Evolutionary conservation across 306 rosid species (phyloP).

Genomic region (Lathyrus aphaca): DNA sequence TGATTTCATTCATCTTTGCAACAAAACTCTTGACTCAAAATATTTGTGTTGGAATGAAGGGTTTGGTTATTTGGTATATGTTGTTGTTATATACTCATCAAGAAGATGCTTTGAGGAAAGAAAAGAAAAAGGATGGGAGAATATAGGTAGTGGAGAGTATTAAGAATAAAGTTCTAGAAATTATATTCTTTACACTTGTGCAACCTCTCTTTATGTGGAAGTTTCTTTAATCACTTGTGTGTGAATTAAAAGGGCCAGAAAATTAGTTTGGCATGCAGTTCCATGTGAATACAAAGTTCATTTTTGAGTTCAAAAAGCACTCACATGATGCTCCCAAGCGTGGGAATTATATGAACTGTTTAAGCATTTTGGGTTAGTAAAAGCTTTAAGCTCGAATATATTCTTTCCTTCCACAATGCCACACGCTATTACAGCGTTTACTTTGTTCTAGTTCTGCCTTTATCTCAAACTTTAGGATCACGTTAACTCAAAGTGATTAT

Average conservation of each 20-base stretch:
- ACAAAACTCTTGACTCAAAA: slow-evolving; percentile 22
- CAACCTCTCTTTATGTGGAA: slow-evolving; percentile 2
- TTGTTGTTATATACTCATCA: background rate
- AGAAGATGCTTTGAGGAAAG: background rate
- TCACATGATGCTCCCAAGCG: slow-evolving; percentile 16
- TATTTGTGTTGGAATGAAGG: slow-evolving; percentile 29
- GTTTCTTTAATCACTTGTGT: slow-evolving; percentile 3
- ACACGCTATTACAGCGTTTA: slow-evolving; percentile 9
- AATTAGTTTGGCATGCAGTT: slow-evolving; percentile 12
- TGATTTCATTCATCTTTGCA: slow-evolving; percentile 58
- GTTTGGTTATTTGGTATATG: slow-evolving; percentile 4
- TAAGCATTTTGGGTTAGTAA: slow-evolving; percentile 26
- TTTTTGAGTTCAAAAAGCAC: slow-evolving; percentile 14
- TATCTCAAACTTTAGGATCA: background rate
- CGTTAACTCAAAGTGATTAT: slow-evolving; percentile 1
- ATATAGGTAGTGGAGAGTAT: slow-evolving; percentile 41
- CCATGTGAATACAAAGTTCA: slow-evolving; percentile 33
- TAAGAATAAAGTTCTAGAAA: slow-evolving; percentile 46
- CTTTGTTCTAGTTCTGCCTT: background rate
- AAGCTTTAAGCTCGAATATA: slow-evolving; percentile 36
- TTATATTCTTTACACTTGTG: background rate
- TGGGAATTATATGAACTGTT: slow-evolving; percentile 31
- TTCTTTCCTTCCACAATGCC: slow-evolving; percentile 40
- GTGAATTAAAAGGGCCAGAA: slow-evolving; percentile 2
- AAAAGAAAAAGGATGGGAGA: slow-evolving; percentile 30